Evolutionary conservation across 108 stramenopile genomes (phyloP).

Genomic region (Thalassiosira profunda): DNA sequence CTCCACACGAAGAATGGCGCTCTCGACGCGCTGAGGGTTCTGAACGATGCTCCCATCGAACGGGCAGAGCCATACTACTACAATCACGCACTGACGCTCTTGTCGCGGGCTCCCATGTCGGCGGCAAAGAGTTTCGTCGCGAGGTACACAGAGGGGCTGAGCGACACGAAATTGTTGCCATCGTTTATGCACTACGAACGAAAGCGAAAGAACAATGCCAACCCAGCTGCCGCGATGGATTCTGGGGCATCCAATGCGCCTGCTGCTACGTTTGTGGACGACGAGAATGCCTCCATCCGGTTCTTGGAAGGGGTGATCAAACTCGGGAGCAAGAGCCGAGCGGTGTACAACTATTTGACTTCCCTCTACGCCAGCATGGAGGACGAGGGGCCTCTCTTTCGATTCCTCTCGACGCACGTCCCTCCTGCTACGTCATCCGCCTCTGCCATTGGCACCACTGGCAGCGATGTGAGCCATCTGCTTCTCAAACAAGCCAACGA

Average conservation of each 20-base stretch:
- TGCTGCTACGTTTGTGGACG: constrained; percentile 86
- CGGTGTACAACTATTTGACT: constrained; percentile 79
- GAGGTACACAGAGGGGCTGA: constrained; percentile 78
- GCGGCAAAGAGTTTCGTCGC: constrained; percentile 76
- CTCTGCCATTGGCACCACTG: neutral
- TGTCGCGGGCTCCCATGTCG: constrained; percentile 74
- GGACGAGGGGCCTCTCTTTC: constrained; percentile 84
- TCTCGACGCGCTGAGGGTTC: constrained; percentile 66
- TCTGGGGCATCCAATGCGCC: too few relatives aligned
- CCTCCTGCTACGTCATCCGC: constrained; percentile 48
- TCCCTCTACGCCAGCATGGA: constrained; percentile 78
- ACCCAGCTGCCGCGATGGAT: constrained; percentile 23
- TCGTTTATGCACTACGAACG: constrained; percentile 84
- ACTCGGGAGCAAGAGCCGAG: constrained; percentile 76
- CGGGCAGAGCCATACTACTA: constrained; percentile 85
- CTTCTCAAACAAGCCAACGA: constrained; percentile 45
- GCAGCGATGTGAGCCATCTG: constrained; percentile 18
- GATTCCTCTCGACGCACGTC: constrained; percentile 79
- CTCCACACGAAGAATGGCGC: too few relatives aligned
- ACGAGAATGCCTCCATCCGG: constrained; percentile 55
- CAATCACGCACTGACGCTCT: constrained; percentile 64
- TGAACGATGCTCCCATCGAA: constrained; percentile 83
- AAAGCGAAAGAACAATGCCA: constrained; percentile 32
- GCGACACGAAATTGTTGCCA: constrained; percentile 75
- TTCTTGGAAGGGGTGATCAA: constrained; percentile 88